These are phyloP conservation scores for Penicillium alfredii DNA, from an alignment of 495 filamentous ascomycete genomes.

Conservation along the genomic window DNA sequence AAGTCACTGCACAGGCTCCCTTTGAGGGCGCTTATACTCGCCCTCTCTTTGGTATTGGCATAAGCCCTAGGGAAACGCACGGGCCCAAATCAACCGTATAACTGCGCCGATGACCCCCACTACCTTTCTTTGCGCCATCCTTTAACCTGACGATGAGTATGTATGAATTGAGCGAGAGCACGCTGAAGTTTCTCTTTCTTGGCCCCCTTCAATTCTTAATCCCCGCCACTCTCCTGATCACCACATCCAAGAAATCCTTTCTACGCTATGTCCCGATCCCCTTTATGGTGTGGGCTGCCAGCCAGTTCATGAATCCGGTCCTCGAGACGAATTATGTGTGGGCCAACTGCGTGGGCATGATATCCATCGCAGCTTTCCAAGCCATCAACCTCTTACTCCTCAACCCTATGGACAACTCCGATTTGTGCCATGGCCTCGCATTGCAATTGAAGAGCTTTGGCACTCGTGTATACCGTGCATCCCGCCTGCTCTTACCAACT, in stretches of 20 bases:
- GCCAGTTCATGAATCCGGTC: slow-evolving; percentile 4
- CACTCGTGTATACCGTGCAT: background rate
- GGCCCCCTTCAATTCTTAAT: too few species aligned
- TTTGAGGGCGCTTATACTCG: too few species aligned
- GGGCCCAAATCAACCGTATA: too few species aligned
- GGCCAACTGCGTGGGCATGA: slow-evolving; percentile 7
- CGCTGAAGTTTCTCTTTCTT: too few species aligned
- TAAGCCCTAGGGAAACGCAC: too few species aligned
- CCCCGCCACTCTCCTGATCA: slow-evolving; percentile 3
- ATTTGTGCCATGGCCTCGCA: background rate
- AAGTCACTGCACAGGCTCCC: too few species aligned
- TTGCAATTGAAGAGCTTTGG: background rate
- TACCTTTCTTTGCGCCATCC: too few species aligned
- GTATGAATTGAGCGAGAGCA: too few species aligned
- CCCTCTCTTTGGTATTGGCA: too few species aligned
- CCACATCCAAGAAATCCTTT: slow-evolving; percentile 3
- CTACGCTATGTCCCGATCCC: slow-evolving; percentile 2
- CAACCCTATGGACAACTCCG: background rate
- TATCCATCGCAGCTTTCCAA: slow-evolving; percentile 2
- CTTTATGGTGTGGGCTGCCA: slow-evolving; percentile 2
- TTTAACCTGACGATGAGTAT: too few species aligned
- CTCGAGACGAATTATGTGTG: slow-evolving; percentile 2
- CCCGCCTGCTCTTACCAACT: background rate
- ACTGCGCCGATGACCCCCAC: too few species aligned
- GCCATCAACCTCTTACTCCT: slow-evolving; percentile 5